Conservation (phyloP, 2,329 filamentous ascomycete genomes). For the Chaetomiaceae sp. region DNA sequence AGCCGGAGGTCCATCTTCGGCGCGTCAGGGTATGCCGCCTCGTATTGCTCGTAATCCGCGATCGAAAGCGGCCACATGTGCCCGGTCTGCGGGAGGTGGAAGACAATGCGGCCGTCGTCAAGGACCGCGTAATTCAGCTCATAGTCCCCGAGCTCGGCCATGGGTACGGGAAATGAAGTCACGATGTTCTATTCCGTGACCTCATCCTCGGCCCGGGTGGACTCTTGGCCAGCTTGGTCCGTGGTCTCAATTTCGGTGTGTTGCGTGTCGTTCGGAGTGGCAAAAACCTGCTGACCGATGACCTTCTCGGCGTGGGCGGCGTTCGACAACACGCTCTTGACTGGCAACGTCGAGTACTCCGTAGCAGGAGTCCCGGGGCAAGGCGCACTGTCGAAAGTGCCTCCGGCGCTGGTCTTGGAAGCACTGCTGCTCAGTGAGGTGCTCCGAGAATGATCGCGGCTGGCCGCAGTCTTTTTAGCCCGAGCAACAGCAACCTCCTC, state of each 20-base stretch:
- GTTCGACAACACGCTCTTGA: not conserved
- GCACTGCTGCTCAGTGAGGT: constrained; percentile 2
- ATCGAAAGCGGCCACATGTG: not conserved
- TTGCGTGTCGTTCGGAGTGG: not conserved
- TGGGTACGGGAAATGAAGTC: constrained; percentile 1
- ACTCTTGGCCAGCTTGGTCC: not conserved
- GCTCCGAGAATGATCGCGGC: not conserved
- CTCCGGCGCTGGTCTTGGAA: not conserved
- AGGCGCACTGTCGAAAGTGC: not conserved
- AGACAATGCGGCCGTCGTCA: not conserved
- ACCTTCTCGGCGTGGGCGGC: not conserved
- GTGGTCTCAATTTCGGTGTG: not conserved
- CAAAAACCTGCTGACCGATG: not conserved
- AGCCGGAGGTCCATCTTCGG: not conserved
- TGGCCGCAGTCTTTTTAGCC: not conserved
- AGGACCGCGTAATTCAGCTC: not conserved
- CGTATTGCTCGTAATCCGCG: not conserved
- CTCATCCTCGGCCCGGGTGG: not conserved
- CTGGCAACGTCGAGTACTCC: not conserved
- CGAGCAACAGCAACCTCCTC: not conserved
- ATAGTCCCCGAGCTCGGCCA: not conserved
- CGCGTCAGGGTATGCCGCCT: not conserved
- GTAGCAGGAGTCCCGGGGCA: constrained; percentile 3
- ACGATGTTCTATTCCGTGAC: not conserved
- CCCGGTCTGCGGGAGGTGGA: not conserved